Evolutionary conservation across 805 yeast species (phyloP).

Genomic region (Yamadazyma olivae): DNA sequence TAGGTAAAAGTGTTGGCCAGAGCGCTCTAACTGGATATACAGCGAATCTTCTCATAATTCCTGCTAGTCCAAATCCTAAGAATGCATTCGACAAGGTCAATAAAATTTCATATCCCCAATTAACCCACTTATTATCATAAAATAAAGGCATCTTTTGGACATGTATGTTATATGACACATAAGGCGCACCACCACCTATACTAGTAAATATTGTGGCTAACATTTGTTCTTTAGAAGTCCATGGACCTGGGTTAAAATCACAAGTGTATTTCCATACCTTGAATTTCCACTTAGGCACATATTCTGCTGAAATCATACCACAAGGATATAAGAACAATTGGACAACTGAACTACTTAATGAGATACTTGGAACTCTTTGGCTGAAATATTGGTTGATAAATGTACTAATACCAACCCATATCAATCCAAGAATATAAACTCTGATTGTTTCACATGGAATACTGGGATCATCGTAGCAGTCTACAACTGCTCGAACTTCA

Average conservation of each 20-base stretch:
- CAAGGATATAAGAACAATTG: conserved; percentile 47
- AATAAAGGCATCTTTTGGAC: conserved; percentile 19
- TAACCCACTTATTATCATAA: conserved; percentile 26
- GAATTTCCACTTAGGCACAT: conserved; percentile 42
- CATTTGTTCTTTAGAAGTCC: conserved; percentile 56
- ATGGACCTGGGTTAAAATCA: conserved; percentile 59
- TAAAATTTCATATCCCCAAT: conserved; percentile 24
- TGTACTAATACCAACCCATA: conserved; percentile 52
- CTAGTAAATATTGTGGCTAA: conserved; percentile 44
- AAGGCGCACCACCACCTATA: conserved; percentile 14
- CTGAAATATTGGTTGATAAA: conserved; percentile 56
- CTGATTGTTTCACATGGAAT: conserved; percentile 52
- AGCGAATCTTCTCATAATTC: conserved; percentile 25
- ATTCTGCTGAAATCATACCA: conserved; percentile 35
- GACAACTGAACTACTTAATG: conserved; percentile 40
- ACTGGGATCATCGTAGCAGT: conserved; percentile 51
- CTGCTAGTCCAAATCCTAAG: conserved; percentile 31
- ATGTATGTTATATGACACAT: conserved; percentile 32
- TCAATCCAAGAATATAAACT: conserved; percentile 50
- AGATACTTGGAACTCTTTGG: conserved; percentile 51
- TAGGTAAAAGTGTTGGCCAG: conserved; percentile 29
- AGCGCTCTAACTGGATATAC: conserved; percentile 23
- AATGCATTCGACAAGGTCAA: conserved; percentile 23
- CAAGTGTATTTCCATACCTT: conserved; percentile 16
- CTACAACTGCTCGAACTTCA: conserved; percentile 65